Base-by-base conservation (phyloP, 495 filamentous ascomycete genomes). In the Penicillium canescens region DNA sequence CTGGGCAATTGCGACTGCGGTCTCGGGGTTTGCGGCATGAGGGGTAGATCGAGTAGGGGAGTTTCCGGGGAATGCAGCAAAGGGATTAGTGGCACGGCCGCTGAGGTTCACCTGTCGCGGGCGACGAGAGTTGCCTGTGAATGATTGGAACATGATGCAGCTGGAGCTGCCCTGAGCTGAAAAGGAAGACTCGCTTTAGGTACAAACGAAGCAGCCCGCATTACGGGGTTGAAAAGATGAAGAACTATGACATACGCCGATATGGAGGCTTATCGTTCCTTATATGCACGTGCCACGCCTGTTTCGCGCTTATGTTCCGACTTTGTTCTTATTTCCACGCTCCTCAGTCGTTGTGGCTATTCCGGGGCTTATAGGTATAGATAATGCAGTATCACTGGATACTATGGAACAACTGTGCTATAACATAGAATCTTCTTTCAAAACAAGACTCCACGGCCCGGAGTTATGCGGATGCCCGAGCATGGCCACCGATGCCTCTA, bases 51-150 rank as follows among this genome's bases (percentile, higher is more conserved):
- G 59, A 26, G 60, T 58, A 41, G 75, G 62, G n/a, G 61, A 47
- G 48, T 39, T 51, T 16, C 61, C 57, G 11, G 72, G 67, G 52
- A 67, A 75, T 65, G 82, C 73, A 54, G 86, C 84, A 69, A 92
- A 90, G 24, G 89, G 86, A 70, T 94, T 90, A 50, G 70, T 76
- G 61, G 84, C 82, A 56, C 92, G 89, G 59, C 92, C 95, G 46
- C 90, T 93, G 52, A 98, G 86, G 69, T 98, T 96, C 58, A 98
- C 91, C 67, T 96, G 90, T 47, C 94, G 87, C 45, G 86, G 86
- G 50, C 87, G 88, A 59, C 91, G 85, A 60, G 92, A 87, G 74
- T 69, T 89, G 51, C 94, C 94, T 24, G 89, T 93, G 72, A 98
- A 98, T 36, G 86, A 88, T 50, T 86, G 85, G 70, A 93, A 96